Evolutionary conservation across 805 yeast genomes (phyloP).

Genomic region (Candida dendrica): DNA sequence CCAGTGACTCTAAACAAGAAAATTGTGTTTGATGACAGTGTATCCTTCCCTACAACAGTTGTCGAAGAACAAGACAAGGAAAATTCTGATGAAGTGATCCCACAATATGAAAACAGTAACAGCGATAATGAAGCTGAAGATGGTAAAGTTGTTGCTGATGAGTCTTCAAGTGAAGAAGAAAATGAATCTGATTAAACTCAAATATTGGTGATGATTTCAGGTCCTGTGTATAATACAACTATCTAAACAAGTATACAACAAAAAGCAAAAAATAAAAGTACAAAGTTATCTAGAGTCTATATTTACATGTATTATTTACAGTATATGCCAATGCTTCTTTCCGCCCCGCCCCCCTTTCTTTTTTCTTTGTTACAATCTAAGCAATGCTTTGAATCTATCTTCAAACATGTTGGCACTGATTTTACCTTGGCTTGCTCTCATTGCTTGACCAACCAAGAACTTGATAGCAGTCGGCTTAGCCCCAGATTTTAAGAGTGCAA

Average conservation of each 20-base stretch:
- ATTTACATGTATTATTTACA: not conserved
- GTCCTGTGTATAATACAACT: too few species aligned
- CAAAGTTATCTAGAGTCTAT: not conserved
- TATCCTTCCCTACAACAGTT: constrained; percentile 8
- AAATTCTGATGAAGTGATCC: constrained; percentile 10
- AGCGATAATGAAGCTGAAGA: constrained; percentile 14
- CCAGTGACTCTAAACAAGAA: constrained; percentile 41
- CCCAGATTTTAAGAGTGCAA: constrained; percentile 47
- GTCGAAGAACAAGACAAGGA: not conserved
- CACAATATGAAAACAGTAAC: constrained; percentile 9
- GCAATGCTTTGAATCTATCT: constrained; percentile 22
- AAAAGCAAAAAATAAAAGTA: not conserved
- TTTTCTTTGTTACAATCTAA: too few species aligned
- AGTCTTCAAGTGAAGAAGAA: constrained; percentile 20
- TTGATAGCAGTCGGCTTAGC: constrained; percentile 61
- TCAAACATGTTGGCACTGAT: constrained; percentile 30
- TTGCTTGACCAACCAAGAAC: constrained; percentile 75
- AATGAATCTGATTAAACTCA: constrained; percentile 15
- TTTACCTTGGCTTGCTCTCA: constrained; percentile 70
- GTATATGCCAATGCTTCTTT: too few species aligned
- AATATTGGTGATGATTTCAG: too few species aligned
- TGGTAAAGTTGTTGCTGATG: constrained; percentile 18
- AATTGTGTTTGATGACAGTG: constrained; percentile 42
- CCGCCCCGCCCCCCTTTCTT: too few species aligned
- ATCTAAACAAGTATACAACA: not conserved